Percentiles rank a stretch among this genome's conserved stretches.
Conservation (phyloP, 2,329 filamentous ascomycete genomes). For the Colletotrichum sp. region DNA sequence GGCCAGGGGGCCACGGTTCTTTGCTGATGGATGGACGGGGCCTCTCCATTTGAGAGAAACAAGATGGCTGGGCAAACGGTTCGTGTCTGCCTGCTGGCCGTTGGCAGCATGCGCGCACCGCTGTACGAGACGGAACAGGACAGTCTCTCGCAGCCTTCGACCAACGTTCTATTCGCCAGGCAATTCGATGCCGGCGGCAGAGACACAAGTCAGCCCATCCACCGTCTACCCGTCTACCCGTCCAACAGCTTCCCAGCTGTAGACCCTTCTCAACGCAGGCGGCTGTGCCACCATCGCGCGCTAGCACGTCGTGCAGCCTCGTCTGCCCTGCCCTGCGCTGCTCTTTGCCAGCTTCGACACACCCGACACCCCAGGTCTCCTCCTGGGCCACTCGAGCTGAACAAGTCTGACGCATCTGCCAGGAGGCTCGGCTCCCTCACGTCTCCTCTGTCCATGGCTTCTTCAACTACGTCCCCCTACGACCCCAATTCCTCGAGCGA, state of each 20-base stretch:
- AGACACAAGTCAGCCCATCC: not conserved
- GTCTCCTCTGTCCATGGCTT: not conserved
- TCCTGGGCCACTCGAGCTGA: not conserved
- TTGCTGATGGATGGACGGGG: not conserved
- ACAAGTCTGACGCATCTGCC: not conserved
- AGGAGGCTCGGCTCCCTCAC: conserved; percentile 2
- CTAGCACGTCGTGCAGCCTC: conserved; percentile 11
- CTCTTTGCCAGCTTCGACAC: not conserved
- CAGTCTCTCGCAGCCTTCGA: not conserved
- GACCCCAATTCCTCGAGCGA: not conserved
- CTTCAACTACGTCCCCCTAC: not conserved
- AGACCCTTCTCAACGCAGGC: not conserved
- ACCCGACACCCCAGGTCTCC: not conserved
- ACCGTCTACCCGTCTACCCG: not conserved
- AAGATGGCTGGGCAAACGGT: conserved; percentile 1
- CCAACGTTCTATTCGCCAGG: not conserved
- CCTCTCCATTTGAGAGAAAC: not conserved
- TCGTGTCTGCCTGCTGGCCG: not conserved
- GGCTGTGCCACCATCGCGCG: conserved; percentile 4
- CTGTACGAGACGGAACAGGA: not conserved
- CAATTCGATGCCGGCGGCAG: not conserved
- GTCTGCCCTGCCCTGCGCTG: not conserved
- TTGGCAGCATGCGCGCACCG: not conserved
- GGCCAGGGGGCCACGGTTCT: not conserved
- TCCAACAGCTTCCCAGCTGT: not conserved